Evolutionary conservation across 2,329 filamentous ascomycete genomes (phyloP).

Genomic region (Trematosphaeria pertusa): DNA sequence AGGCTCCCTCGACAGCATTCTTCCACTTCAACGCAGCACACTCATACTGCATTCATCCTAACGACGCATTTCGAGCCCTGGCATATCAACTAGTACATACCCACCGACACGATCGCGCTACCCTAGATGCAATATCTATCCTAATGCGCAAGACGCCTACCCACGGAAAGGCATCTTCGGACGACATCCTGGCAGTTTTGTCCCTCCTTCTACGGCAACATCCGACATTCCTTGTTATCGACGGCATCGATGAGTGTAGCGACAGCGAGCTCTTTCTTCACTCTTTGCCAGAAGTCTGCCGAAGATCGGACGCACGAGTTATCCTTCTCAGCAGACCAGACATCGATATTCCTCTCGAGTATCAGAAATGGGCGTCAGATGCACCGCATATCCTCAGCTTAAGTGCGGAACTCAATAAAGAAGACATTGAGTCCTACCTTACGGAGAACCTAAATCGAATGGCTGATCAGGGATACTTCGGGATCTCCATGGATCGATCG

Average conservation of each 20-base stretch:
- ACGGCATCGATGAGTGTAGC: slow-evolving; percentile 37
- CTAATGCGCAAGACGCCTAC: slow-evolving; percentile 33
- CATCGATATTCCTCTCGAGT: slow-evolving; percentile 33
- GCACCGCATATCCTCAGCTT: slow-evolving; percentile 32
- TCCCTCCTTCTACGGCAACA: slow-evolving; percentile 37
- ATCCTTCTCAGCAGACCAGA: slow-evolving; percentile 36
- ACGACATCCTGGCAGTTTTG: slow-evolving; percentile 35
- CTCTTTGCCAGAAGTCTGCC: slow-evolving; percentile 29
- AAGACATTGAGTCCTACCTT: slow-evolving; percentile 27
- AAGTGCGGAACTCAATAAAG: slow-evolving; percentile 21
- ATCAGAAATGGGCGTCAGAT: slow-evolving; percentile 38
- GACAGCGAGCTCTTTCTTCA: slow-evolving; percentile 27
- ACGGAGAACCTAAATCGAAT: slow-evolving; percentile 28
- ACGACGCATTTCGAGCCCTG: slow-evolving; percentile 33
- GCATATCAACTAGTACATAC: slow-evolving; percentile 32
- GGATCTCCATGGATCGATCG: slow-evolving; percentile 32
- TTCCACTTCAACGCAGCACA: slow-evolving; percentile 32
- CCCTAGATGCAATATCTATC: slow-evolving; percentile 35
- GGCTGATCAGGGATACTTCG: slow-evolving; percentile 40
- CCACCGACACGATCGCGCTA: slow-evolving; percentile 30
- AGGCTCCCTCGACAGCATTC: slow-evolving; percentile 28
- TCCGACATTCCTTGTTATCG: slow-evolving; percentile 38
- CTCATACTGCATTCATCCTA: slow-evolving; percentile 22
- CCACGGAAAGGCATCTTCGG: slow-evolving; percentile 30
- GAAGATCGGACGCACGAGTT: slow-evolving; percentile 29